These are phyloP conservation scores for Hypoxylon sp. DNA, from an alignment of 2,329 filamentous ascomycete genomes.

Conservation along the genomic window DNA sequence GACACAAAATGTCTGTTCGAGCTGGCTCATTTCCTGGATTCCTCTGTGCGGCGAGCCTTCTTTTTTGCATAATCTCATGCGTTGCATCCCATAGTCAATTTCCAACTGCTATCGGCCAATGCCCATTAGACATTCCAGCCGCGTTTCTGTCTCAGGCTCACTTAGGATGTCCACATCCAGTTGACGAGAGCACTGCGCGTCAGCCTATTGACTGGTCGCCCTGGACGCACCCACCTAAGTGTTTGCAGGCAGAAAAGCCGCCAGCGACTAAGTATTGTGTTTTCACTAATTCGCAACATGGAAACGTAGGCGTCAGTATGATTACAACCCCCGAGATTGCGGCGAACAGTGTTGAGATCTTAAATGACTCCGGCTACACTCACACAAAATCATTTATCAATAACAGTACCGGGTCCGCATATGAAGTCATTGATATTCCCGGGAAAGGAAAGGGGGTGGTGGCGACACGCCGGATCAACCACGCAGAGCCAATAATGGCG, in stretches of 20 bases:
- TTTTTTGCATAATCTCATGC: conserved; percentile 5
- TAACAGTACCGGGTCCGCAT: conserved; percentile 39
- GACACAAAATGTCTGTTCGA: conserved; percentile 30
- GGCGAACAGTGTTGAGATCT: conserved; percentile 49
- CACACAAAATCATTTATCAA: conserved; percentile 24
- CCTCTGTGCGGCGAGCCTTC: conserved; percentile 12
- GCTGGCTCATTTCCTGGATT: conserved; percentile 4
- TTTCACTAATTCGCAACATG: conserved; percentile 49
- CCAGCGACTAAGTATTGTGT: conserved; percentile 46
- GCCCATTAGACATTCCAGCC: conserved; percentile 40
- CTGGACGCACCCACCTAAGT: conserved; percentile 49
- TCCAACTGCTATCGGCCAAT: conserved; percentile 35
- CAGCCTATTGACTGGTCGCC: conserved; percentile 49
- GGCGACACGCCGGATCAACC: conserved; percentile 53
- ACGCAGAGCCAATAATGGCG: conserved; percentile 56
- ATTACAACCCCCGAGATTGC: conserved; percentile 56
- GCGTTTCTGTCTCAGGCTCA: conserved; percentile 36
- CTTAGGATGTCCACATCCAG: conserved; percentile 42
- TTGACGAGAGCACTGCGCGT: conserved; percentile 42
- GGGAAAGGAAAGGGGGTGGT: conserved; percentile 56
- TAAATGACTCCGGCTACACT: conserved; percentile 51
- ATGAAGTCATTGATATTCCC: conserved; percentile 51
- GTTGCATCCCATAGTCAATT: conserved; percentile 16
- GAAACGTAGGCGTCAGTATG: conserved; percentile 55
- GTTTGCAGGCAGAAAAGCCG: conserved; percentile 36